Evolutionary conservation across 169 alveolate species (phyloP), one percentile per base, ranked within the genome.

Genomic region (Toxoplasma gondii): DNA sequence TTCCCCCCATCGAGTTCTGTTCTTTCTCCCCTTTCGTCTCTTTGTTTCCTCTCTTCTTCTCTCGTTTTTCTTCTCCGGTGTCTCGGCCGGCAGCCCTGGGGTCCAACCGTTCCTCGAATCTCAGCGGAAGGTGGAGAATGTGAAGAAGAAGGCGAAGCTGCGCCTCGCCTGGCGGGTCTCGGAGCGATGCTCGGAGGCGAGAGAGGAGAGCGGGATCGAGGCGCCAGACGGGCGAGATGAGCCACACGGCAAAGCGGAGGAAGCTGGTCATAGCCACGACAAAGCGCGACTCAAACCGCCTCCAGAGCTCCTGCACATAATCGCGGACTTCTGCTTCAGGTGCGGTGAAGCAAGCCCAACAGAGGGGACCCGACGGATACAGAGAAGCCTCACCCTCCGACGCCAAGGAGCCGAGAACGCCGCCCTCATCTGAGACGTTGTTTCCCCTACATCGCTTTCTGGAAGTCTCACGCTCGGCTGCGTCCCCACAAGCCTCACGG

Each of bases 141-240:
- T 44, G 38, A 82, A 82, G 90, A 24, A 82, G 67, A 31, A 82
- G 38, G 10, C 41, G 38, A 12, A 82, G 64, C 67, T 82, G 67
- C 39, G 58, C 67, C 24, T 44, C 64, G n/a, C 69, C 90, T 31
- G 44, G 44, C 2, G 84, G 84, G 27, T 74, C 43, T 0, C 84
- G 49, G 45, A 36, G 49, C 1, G 84, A 31, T 1, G 90, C 90
- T 1, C 54, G 90, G 1, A 82, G 67, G 17, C 64, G 90, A 29
- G 53, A 27, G 12, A 43, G 67, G 36, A 41, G 67, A 36, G 41
- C 1, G 34, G 90, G 5, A 31, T 82, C 67, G 34, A 82, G 34
- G 34, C 41, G n/a, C 90, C 90, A 82, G 31, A 82, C 67, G 12
- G 90, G 69, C 4, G 90, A 82, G 67, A 82, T 36, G 41, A 82